phyloP scores from a whole-genome alignment of 2,329 filamentous ascomycete genomes.

The Penicillium sp. region DNA sequence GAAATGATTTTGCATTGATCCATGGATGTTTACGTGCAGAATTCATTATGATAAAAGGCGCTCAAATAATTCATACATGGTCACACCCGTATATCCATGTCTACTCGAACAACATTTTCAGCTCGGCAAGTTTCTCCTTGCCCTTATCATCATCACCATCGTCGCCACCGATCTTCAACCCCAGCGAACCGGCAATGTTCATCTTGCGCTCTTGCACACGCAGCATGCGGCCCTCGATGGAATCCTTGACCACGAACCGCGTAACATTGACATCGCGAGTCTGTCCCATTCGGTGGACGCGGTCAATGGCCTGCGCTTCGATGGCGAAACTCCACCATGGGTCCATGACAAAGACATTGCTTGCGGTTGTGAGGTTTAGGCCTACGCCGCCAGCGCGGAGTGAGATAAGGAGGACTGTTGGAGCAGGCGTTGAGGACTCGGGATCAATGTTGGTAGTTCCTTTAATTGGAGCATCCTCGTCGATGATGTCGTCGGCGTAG shows the following conservation, averaged over 20 bases:
- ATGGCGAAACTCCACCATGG: slow-evolving; percentile 99
- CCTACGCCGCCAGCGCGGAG: slow-evolving; percentile 91
- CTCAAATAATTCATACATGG: too few relatives aligned
- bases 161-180: slow-evolving; percentile 95
- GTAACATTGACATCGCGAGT: slow-evolving; percentile 80
- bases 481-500: slow-evolving; percentile 39
- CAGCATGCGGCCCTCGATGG: slow-evolving; percentile 94
- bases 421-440: slow-evolving; percentile 19
- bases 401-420: slow-evolving; percentile 72
- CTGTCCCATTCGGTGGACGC: slow-evolving; percentile 96
- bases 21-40: too few relatives aligned
- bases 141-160: slow-evolving; percentile 87
- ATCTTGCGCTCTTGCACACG: slow-evolving; percentile 90
- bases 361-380: slow-evolving; percentile 85
- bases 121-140: slow-evolving; percentile 86
- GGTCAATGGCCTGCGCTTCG: slow-evolving; percentile 95
- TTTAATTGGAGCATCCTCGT: slow-evolving; percentile 26
- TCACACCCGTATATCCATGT: not conserved
- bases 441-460: slow-evolving; percentile 1
- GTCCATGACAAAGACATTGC: slow-evolving; percentile 97
- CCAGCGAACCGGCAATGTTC: slow-evolving; percentile 82
- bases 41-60: too few relatives aligned
- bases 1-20: too few relatives aligned
- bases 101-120: slow-evolving; percentile 74
- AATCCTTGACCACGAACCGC: slow-evolving; percentile 84